Evolutionary conservation across 768 basidiomycete genomes (phyloP).

Genomic region (Mycena indigotica): DNA sequence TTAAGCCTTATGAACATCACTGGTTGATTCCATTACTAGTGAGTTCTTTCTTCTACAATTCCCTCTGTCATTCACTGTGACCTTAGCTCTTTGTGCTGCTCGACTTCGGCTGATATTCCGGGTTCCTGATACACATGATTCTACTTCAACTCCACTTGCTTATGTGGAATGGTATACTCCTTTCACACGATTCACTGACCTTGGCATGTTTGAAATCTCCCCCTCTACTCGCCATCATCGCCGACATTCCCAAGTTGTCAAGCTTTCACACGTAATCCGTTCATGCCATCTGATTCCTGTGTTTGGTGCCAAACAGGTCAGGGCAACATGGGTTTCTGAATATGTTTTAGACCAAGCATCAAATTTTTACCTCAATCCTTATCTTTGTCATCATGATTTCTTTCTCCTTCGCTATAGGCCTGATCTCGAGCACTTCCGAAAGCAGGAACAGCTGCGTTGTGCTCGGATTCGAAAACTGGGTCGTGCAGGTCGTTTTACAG

Average conservation of each 20-base stretch:
- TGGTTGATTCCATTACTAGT: too few relatives aligned
- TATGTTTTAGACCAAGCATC: slow-evolving; percentile 24
- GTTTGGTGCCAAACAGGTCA: slow-evolving; percentile 26
- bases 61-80: too few relatives aligned
- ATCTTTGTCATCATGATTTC: slow-evolving; percentile 33
- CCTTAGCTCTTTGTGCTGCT: slow-evolving; percentile 27
- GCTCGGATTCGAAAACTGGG: not conserved
- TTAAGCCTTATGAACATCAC: too few relatives aligned
- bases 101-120: slow-evolving; percentile 31
- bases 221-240: slow-evolving; percentile 17
- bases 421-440: not conserved
- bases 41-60: too few relatives aligned
- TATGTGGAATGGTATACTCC: slow-evolving; percentile 32
- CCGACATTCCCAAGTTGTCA: slow-evolving; percentile 25
- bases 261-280: slow-evolving; percentile 25
- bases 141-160: slow-evolving; percentile 21
- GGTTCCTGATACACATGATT: slow-evolving; percentile 19
- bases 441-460: not conserved
- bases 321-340: slow-evolving; percentile 15
- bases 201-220: slow-evolving; percentile 25
- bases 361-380: slow-evolving; percentile 33
- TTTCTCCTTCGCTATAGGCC: slow-evolving; percentile 25
- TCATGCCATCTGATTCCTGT: slow-evolving; percentile 34
- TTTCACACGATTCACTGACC: slow-evolving; percentile 11
- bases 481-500: slow-evolving; percentile 2